These are phyloP conservation scores for Hirsutella minnesotensis DNA, from an alignment of 2,329 filamentous ascomycete genomes.

Conservation along the genomic window DNA sequence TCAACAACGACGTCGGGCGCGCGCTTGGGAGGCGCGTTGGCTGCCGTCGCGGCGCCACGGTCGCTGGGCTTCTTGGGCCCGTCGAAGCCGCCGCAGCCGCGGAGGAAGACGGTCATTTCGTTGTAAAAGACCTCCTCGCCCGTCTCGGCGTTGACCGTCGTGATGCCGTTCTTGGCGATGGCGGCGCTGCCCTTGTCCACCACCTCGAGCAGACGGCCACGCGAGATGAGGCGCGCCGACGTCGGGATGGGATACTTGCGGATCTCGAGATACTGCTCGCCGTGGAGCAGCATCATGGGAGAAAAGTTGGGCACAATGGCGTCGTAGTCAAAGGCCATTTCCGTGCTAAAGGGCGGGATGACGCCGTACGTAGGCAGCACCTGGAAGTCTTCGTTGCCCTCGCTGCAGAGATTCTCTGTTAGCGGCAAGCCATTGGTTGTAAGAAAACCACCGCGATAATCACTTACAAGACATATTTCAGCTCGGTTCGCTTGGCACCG, in stretches of 20 bases:
- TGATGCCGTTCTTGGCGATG: slow-evolving; percentile 67
- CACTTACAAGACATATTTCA: slow-evolving; percentile 66
- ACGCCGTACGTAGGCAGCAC: slow-evolving; percentile 92
- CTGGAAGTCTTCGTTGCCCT: slow-evolving; percentile 87
- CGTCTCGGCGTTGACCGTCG: slow-evolving; percentile 72
- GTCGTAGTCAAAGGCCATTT: slow-evolving; percentile 66
- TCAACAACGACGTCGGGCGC: slow-evolving; percentile 73
- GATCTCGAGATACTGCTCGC: slow-evolving; percentile 96
- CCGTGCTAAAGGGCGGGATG: slow-evolving; percentile 81
- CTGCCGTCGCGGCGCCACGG: slow-evolving; percentile 67
- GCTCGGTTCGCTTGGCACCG: slow-evolving; percentile 80
- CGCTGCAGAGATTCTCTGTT: slow-evolving; percentile 34
- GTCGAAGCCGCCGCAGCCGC: slow-evolving; percentile 82
- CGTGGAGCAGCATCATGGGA: slow-evolving; percentile 97
- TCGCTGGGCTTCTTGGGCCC: slow-evolving; percentile 67
- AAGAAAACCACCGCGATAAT: not conserved
- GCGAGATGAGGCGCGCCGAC: slow-evolving; percentile 61
- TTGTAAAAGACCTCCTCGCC: slow-evolving; percentile 95
- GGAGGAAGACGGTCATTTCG: slow-evolving; percentile 84
- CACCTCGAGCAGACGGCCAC: slow-evolving; percentile 78
- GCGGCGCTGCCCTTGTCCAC: slow-evolving; percentile 91
- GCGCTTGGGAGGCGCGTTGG: slow-evolving; percentile 67
- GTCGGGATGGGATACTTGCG: slow-evolving; percentile 87
- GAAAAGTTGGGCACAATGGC: slow-evolving; percentile 91
- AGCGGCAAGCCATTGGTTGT: no score